A percentile compares a stretch with the other conserved stretches of the same genome.
These are phyloP conservation scores for Cyberlindnera euphorbiae DNA, from an alignment of 805 yeast genomes.

Conservation along the genomic window DNA sequence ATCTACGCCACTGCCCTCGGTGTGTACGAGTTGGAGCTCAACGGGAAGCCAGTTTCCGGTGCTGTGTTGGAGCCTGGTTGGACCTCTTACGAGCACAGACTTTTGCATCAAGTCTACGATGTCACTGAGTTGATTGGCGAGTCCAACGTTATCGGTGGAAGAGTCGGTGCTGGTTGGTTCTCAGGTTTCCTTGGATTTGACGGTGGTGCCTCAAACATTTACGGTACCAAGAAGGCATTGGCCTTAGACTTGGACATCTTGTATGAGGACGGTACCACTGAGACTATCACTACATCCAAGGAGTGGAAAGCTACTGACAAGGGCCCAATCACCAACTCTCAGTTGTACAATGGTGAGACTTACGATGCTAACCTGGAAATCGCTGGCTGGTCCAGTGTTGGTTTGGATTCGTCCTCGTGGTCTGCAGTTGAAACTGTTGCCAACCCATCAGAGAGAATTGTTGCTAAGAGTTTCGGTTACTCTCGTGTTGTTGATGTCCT, in stretches of 20 bases:
- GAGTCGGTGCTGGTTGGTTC: conserved; percentile 19
- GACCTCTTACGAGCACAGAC: conserved; percentile 17
- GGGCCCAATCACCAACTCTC: conserved; percentile 15
- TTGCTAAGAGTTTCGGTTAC: conserved; percentile 15
- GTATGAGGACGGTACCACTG: conserved; percentile 12
- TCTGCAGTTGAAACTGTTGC: conserved; percentile 4
- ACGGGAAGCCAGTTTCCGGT: conserved; percentile 10
- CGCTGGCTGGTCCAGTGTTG: conserved; percentile 9
- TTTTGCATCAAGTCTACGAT: conserved; percentile 17
- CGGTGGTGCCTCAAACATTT: conserved; percentile 16
- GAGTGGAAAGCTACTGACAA: conserved; percentile 11
- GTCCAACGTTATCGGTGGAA: conserved; percentile 13
- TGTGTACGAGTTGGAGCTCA: conserved; percentile 16
- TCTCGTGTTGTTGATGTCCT: conserved; percentile 8
- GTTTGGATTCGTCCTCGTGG: conserved; percentile 6
- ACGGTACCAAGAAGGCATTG: conserved; percentile 12
- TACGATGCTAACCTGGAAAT: conserved; percentile 14
- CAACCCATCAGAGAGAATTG: conserved; percentile 10
- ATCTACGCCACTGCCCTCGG: conserved; percentile 15
- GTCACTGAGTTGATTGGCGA: conserved; percentile 4
- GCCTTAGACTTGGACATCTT: conserved; percentile 8
- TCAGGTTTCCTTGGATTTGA: conserved; percentile 16
- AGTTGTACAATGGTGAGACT: conserved; percentile 15
- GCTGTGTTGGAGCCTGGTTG: conserved; percentile 15
- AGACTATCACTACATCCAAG: conserved; percentile 9